phyloP scores from a whole-genome alignment of 805 yeast genomes.

The Candida anglica region DNA sequence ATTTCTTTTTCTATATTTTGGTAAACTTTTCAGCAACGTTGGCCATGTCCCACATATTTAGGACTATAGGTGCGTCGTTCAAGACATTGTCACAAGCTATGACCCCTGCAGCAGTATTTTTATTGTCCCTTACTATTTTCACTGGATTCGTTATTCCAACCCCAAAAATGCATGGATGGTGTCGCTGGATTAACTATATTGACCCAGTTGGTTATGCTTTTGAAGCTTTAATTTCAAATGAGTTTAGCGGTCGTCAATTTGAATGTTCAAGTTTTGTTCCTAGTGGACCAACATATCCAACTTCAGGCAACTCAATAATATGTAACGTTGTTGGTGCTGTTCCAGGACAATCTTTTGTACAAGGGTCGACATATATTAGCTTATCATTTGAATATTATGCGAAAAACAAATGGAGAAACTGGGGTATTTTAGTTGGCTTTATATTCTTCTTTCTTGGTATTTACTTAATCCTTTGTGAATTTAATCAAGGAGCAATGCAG shows the following conservation, averaged over 20 bases:
- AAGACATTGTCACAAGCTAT: constrained; percentile 49
- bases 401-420: constrained; percentile 58
- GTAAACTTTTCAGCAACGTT: constrained; percentile 41
- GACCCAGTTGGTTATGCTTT: constrained; percentile 57
- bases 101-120: constrained; percentile 53
- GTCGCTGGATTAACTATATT: constrained; percentile 60
- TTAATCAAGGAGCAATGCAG: constrained; percentile 58
- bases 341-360: constrained; percentile 17
- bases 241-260: constrained; percentile 45
- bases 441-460: constrained; percentile 48
- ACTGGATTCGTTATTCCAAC: constrained; percentile 60
- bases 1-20: constrained; percentile 50
- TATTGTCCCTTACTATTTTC: constrained; percentile 46
- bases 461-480: constrained; percentile 54
- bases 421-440: constrained; percentile 59
- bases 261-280: constrained; percentile 49
- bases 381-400: constrained; percentile 41
- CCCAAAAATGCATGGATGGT: constrained; percentile 58
- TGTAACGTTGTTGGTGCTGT: constrained; percentile 21
- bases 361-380: constrained; percentile 27
- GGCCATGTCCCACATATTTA: constrained; percentile 53
- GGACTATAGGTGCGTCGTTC: constrained; percentile 49
- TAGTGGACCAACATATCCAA: constrained; percentile 29
- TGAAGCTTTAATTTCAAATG: constrained; percentile 56
- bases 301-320: constrained; percentile 8